Percentiles rank a stretch among this genome's conserved stretches.
Conservation (phyloP, 2,329 filamentous ascomycete species). For the Apiospora rasikravindrae region DNA sequence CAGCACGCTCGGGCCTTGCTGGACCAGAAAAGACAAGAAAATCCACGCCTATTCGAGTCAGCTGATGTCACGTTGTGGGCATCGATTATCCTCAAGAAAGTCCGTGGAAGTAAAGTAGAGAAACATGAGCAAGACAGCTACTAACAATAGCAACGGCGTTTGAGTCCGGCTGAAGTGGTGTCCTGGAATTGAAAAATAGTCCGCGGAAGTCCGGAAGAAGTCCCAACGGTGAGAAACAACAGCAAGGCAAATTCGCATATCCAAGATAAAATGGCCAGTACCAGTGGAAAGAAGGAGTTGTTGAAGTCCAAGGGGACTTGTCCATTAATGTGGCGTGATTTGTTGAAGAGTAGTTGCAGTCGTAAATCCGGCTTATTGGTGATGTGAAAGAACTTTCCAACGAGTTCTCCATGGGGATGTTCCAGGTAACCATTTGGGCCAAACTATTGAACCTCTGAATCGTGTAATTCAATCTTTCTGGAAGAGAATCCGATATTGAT, state of each 20-base stretch:
- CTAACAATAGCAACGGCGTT: slow-evolving; percentile 6
- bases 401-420: neutral
- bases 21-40: neutral
- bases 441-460: slow-evolving; percentile 9
- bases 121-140: slow-evolving; percentile 7
- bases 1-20: neutral
- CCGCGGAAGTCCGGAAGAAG: neutral
- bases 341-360: neutral
- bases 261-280: neutral
- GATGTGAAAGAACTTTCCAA: slow-evolving; percentile 5
- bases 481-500: neutral
- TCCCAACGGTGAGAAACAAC: neutral
- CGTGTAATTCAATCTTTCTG: neutral
- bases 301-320: neutral
- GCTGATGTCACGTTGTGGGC: neutral
- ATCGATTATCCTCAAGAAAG: neutral
- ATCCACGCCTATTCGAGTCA: neutral
- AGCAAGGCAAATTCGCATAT: neutral
- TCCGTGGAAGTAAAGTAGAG: neutral
- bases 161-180: neutral
- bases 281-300: neutral
- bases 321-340: neutral
- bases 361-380: neutral
- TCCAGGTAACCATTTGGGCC: slow-evolving; percentile 4
- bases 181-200: neutral